Percentiles rank a stretch among this genome's conserved stretches.
These are phyloP conservation scores for Cyberlindnera mrakii DNA, from an alignment of 805 yeast genomes.

Conservation along the genomic window DNA sequence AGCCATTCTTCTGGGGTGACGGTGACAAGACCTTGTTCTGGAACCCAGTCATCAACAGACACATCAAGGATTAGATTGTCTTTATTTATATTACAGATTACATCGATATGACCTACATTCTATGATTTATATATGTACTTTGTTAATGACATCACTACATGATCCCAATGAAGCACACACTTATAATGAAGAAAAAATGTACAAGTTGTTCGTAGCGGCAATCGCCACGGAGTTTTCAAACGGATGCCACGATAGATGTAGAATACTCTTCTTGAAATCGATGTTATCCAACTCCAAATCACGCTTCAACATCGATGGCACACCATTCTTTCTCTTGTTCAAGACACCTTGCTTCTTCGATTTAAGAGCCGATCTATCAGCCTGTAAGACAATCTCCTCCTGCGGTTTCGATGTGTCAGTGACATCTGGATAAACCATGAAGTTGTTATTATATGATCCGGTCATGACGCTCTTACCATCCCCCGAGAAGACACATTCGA, in stretches of 20 bases:
- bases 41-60: slow-evolving; percentile 90
- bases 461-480: slow-evolving; percentile 91
- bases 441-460: slow-evolving; percentile 94
- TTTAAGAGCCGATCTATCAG: slow-evolving; percentile 96
- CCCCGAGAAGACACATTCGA: slow-evolving; percentile 92
- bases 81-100: not conserved
- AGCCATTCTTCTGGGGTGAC: slow-evolving; percentile 97
- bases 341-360: slow-evolving; percentile 48
- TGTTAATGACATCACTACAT: not conserved
- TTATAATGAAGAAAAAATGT: slow-evolving; percentile 72
- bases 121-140: slow-evolving; percentile 1
- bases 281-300: slow-evolving; percentile 52
- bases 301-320: slow-evolving; percentile 36
- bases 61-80: slow-evolving; percentile 34
- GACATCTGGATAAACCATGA: slow-evolving; percentile 92
- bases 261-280: slow-evolving; percentile 89
- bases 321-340: slow-evolving; percentile 28
- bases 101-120: not conserved
- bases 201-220: slow-evolving; percentile 94
- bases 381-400: slow-evolving; percentile 78
- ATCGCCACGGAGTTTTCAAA: slow-evolving; percentile 93
- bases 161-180: not conserved
- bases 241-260: slow-evolving; percentile 99
- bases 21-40: slow-evolving; percentile 97
- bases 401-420: slow-evolving; percentile 27